A percentile compares a stretch with the other conserved stretches of the same genome.
Conservation (phyloP, 352 stramenopile genomes). For the Phytophthora ohioensis region DNA sequence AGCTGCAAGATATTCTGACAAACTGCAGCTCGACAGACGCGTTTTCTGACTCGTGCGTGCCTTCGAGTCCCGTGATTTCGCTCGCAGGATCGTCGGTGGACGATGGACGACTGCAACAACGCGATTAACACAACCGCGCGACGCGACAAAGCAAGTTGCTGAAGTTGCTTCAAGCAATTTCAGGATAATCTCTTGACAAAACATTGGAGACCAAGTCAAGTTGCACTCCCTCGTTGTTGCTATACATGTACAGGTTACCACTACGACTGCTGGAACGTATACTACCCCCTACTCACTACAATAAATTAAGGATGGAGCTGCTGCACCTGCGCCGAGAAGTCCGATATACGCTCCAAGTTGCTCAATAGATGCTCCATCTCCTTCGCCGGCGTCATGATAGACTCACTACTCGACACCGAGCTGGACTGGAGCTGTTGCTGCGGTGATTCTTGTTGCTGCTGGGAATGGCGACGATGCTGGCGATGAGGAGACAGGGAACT, state of each 20-base stretch:
- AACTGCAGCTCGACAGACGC: slow-evolving; percentile 2
- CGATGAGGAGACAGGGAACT: slow-evolving; percentile 33
- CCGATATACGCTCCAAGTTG: slow-evolving; percentile 76
- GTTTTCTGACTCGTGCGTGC: slow-evolving; percentile 15
- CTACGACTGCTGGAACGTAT: slow-evolving; percentile 1
- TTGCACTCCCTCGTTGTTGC: slow-evolving; percentile 13
- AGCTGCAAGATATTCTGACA: slow-evolving; percentile 5
- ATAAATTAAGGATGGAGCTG: slow-evolving; percentile 41
- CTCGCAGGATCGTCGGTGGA: slow-evolving; percentile 18
- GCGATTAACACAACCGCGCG: slow-evolving; percentile 21
- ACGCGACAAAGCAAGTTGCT: slow-evolving; percentile 8
- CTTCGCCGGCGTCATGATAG: slow-evolving; percentile 42
- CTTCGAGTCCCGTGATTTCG: slow-evolving; percentile 11
- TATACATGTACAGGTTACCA: slow-evolving; percentile 10
- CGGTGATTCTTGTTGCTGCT: slow-evolving; percentile 19
- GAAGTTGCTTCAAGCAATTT: neutral
- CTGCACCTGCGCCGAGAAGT: slow-evolving; percentile 58
- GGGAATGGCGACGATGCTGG: slow-evolving; percentile 21
- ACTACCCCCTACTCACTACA: slow-evolving; percentile 10
- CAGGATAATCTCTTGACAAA: neutral
- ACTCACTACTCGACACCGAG: slow-evolving; percentile 17
- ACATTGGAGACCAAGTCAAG: slow-evolving; percentile 1
- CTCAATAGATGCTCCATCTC: slow-evolving; percentile 75
- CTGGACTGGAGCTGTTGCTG: slow-evolving; percentile 25
- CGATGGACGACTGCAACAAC: slow-evolving; percentile 22